Evolutionary conservation across 352 stramenopile genomes (phyloP).

Genomic region (Globisporangium perplexum): DNA sequence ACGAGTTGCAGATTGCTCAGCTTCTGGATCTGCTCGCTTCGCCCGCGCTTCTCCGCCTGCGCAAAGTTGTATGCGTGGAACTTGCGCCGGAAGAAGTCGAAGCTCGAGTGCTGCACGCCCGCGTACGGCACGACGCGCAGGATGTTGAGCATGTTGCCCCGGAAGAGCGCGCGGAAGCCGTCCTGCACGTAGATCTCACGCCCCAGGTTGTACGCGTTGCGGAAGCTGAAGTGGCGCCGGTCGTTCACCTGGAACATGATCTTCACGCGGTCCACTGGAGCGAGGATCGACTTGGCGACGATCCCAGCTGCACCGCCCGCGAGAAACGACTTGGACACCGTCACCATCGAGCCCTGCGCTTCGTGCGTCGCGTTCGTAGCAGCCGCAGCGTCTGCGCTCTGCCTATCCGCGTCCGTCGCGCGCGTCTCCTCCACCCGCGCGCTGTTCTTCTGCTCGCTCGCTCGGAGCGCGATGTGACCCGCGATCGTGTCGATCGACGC

Average conservation of each 20-base stretch:
- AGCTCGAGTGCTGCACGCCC: constrained; percentile 76
- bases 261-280: constrained; percentile 78
- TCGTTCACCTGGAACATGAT: constrained; percentile 85
- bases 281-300: constrained; percentile 67
- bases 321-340: constrained; percentile 80
- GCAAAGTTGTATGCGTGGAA: constrained; percentile 78
- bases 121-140: constrained; percentile 74
- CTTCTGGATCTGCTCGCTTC: constrained; percentile 35
- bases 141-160: constrained; percentile 76
- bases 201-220: constrained; percentile 54
- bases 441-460: background rate
- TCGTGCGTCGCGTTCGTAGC: background rate
- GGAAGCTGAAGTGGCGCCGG: constrained; percentile 63
- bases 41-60: constrained; percentile 28
- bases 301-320: constrained; percentile 68
- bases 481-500: background rate
- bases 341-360: constrained; percentile 40
- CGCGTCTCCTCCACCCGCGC: too few relatives aligned
- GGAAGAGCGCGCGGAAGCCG: constrained; percentile 65
- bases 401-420: too few relatives aligned
- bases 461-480: background rate
- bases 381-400: background rate
- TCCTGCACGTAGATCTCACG: constrained; percentile 66
- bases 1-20: constrained; percentile 76
- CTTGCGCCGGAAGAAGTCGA: constrained; percentile 76